Base-by-base conservation (phyloP, 2,329 filamentous ascomycete genomes). In the Hymenoscyphus salicellus region DNA sequence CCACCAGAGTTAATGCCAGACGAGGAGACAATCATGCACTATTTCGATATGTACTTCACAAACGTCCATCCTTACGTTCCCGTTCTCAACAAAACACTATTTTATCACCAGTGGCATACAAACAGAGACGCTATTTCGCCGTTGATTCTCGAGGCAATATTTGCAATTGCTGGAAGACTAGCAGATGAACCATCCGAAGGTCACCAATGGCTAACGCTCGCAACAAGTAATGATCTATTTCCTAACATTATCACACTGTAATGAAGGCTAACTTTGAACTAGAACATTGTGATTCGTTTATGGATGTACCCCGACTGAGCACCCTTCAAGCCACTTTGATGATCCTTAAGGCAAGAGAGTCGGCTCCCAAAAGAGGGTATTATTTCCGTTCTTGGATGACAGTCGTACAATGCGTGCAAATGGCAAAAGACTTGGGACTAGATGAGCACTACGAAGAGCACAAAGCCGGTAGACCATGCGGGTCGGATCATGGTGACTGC, bases 341-440 rank as follows among this genome's bases (percentile, higher is more conserved):
- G 55, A 83, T 97, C 20, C 80, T 97, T 55, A 98, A 98, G 77
- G 95, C 94, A 1, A 86, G 93, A 68, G 94, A 98, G 77, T 90
- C 91, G n/a, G 88, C 90, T 8, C 93, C 94, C 0, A 96, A 96
- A 75, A 88, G 92, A 66, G 95, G 95, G 0, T 98, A 98, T 75
- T 98, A 95, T 77, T 98, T 95, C 78, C 89, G 94, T 43, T 98
- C 95, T 0, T 98, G 95, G 94, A 96, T 97, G 87, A 92, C 91
- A 5, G 87, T 96, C 23, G 94, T 97, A 61, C 92, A 93, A 66
- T 92, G 94, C 68, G 89, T 96, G 7, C 89, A 93, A 57, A 97
- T 98, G 92, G 92, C 88, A 30, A 95, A 96, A 73, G 94, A 97
- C 74, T 81, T 98, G 36, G 92, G 93, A 23, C 81, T 98, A 5